Base-by-base conservation (phyloP, 1,284 basidiomycete genomes). In the Puccinia horiana region DNA sequence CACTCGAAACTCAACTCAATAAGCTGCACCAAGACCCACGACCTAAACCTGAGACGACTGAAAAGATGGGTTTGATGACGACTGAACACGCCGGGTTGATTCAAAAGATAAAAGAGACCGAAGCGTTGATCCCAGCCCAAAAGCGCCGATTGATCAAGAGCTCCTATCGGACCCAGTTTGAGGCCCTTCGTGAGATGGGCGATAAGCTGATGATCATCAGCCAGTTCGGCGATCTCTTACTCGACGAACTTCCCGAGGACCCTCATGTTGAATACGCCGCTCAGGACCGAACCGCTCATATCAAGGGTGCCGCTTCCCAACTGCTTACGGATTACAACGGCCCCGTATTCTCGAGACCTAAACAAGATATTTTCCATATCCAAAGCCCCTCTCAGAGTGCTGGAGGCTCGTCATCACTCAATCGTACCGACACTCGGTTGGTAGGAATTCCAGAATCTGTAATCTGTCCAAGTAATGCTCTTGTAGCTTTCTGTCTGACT, bases 161-260 rank as follows among this genome's bases (percentile, higher is more conserved):
- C 67, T 75, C 82, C 5, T 85, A 84, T 65, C 35, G 83, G 8
- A 49, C 82, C 20, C 84, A 85, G 72, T 85, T 85, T 44, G 56
- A 76, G 29, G 85, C 84, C 16, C 76, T 85, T 63, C 75, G 83
- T 29, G 85, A 85, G 32, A 75, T 85, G 14, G 85, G 84, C 23
- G 86, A 86, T 75, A 86, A 86, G 79, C 67, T 83, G n/a, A 84
- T 84, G 32, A 83, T 86, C 74, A 73, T 86, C 44, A 83, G 77
- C 8, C 81, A 83, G 49, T 85, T 85, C 70, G 85, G 85, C 32
- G 84, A 84, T 54, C 61, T 84, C 12, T 81, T 86, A 23, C 40
- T 85, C 9, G 83, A 84, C 44, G 83, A 83, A 16, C 83, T 85
- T 74, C 35, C 44, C 14, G 83, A 85, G 29, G 76, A 75, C n/a